A percentile compares a stretch with the other conserved stretches of the same genome.
These are phyloP conservation scores for Prunus padus DNA, from an alignment of 306 rosid genomes.

Conservation along the genomic window DNA sequence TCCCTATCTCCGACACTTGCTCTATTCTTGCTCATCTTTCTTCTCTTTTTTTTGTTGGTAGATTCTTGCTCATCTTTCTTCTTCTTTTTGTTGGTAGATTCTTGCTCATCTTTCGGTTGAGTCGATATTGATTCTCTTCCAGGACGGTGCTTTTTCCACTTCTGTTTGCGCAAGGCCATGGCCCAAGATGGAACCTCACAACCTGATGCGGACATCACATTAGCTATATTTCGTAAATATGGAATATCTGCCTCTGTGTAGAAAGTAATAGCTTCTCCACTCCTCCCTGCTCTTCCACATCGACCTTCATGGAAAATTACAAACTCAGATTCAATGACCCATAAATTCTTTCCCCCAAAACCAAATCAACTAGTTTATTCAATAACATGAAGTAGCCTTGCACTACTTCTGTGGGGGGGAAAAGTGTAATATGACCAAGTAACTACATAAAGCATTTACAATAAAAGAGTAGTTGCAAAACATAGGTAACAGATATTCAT, in stretches of 20 bases:
- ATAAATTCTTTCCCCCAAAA: not conserved
- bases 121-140: constrained; percentile 72
- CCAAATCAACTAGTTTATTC: not conserved
- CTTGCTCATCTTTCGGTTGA: constrained; percentile 39
- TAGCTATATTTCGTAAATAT: constrained; percentile 74
- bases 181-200: constrained; percentile 89
- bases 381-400: not conserved
- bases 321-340: constrained; percentile 16
- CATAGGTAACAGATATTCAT: not conserved
- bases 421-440: not conserved
- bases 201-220: constrained; percentile 78
- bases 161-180: constrained; percentile 62
- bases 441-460: not conserved
- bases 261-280: constrained; percentile 85
- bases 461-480: not conserved
- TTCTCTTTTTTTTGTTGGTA: not conserved
- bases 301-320: constrained; percentile 60
- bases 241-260: constrained; percentile 85
- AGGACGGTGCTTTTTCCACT: constrained; percentile 92
- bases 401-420: not conserved
- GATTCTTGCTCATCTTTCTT: not conserved
- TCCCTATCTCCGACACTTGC: not conserved
- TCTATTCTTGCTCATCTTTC: constrained; percentile 14
- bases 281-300: constrained; percentile 94
- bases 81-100: not conserved